Percentiles rank a stretch among this genome's conserved stretches.
Conservation (phyloP, 352 stramenopile genomes). For the Phytophthora agathidicida region DNA sequence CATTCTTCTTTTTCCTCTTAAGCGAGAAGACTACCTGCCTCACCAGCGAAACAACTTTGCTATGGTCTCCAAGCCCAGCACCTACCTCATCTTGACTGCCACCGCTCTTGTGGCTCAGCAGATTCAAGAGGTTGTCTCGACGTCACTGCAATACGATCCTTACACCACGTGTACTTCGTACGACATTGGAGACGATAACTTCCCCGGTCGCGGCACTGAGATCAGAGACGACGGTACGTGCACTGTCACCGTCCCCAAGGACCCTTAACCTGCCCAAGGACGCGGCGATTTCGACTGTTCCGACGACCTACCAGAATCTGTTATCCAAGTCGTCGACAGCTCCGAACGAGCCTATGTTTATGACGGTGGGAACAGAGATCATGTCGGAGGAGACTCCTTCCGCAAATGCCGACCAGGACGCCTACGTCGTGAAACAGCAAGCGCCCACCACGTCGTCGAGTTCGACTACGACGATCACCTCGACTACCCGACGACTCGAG, state of each 20-base stretch:
- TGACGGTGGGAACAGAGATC: slow-evolving; percentile 9
- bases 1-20: too few species aligned
- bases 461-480: background rate
- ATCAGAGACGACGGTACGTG: slow-evolving; percentile 4
- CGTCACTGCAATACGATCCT: background rate
- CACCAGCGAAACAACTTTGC: too few species aligned
- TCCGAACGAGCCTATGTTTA: background rate
- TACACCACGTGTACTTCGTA: slow-evolving; percentile 2
- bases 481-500: background rate
- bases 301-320: slow-evolving; percentile 3
- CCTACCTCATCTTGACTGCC: slow-evolving; percentile 1
- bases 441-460: background rate
- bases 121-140: background rate
- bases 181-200: background rate
- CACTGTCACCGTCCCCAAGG: background rate
- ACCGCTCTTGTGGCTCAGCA: background rate
- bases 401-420: background rate
- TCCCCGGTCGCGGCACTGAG: background rate
- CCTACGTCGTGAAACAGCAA: background rate
- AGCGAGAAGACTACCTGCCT: too few species aligned
- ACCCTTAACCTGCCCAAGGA: slow-evolving; percentile 1
- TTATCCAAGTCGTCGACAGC: slow-evolving; percentile 9
- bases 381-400: background rate
- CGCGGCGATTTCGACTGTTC: slow-evolving; percentile 4
- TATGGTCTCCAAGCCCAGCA: too few species aligned